Evolutionary conservation across 2,329 filamentous ascomycete species (phyloP), one percentile per base, ranked within the genome.

Genomic region (Fusarium temperatum): DNA sequence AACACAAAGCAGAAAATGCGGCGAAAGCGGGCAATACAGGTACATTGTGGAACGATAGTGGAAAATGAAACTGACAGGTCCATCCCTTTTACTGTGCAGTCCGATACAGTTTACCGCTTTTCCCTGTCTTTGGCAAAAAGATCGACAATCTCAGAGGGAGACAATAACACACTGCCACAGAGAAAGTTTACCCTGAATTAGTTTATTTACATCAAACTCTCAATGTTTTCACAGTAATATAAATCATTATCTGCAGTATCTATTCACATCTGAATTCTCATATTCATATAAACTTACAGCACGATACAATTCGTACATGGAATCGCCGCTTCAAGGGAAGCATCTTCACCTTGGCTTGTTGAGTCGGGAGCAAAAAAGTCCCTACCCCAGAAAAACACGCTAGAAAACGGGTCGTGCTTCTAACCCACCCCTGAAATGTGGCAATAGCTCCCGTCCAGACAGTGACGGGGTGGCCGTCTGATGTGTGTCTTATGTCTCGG

Each of bases 391-490:
- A 56, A 74, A 72, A 64, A 54, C 35, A 38, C 74, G 75, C 70
- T 77, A 77, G 68, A 73, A 72, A 76, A 76, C 64, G 72, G 75
- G 73, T 54, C 71, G 22, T 61, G 59, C 54, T 56, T 68, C 47
- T 47, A 64, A 55, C 51, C 58, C 67, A 63, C 69, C 68, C 63
- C 61, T 70, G 67, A 70, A 53, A 51, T 56, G 75, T 76, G 75
- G 75, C 75, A 67, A 76, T 64, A 45, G 45, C 39, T 53, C 56
- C 56, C 50, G 65, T 41, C 58, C 18, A 58, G 47, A 63, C 36
- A 60, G 50, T 50, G 67, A 74, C 73, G 73, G 75, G 59, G 67
- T 57, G 54, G 66, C 71, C 71, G 67, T 60, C 47, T 47, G 51
- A 51, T 74, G 58, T 53, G 65, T 66, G 62, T 38, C 48, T 44